Evolutionary conservation across 306 rosid species (phyloP), one percentile per base, ranked within the genome.

Genomic region (Vigna unguiculata): DNA sequence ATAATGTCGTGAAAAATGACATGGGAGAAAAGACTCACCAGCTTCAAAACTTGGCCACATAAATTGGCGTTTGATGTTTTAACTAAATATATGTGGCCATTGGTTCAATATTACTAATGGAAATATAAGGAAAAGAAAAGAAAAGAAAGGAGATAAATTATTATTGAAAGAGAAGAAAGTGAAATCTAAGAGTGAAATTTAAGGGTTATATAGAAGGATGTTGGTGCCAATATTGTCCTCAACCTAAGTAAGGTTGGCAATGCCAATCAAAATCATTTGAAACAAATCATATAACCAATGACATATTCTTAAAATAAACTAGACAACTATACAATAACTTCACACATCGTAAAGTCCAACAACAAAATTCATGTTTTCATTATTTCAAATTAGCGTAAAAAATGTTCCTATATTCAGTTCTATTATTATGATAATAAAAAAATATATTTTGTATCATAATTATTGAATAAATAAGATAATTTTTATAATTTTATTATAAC

Each of bases 11-110:
- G 41, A 19, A 36, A 49, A 24, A 53, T 54, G 55, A 65, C 5
- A 17, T 78, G 48, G 78, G 41, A 34, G 21, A 52, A 45, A 70
- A 48, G 32, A 83, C 91, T 87, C 57, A 91, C 91, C 82, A 21
- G 74, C 52, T 77, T 19, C 46, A 82, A 72, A 80, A 80, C 1
- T 57, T 69, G 78, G 70, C 75, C 78, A 41, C 67, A 71, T 28
- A 78, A 49, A 47, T 41, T 43, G 34, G 34, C 7, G 28, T 62
- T 75, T 21, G 36, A 6, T 64, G 14, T 77, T 61, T 28, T 14
- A 60, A 22, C 4, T 3, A 38, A 34, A 5, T 24, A 5, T 24
- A 63, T 41, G 11, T 32, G 68, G 16, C 14, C 53, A 48, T 51
- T 2, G 38, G 55, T 54, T 32, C 20, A 41, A 15, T 63, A 28